A percentile compares a stretch with the other conserved stretches of the same genome.
Evolutionary conservation across 1,139 yeast genomes (phyloP).

Genomic region (Debaryomyces psychrophilus): DNA sequence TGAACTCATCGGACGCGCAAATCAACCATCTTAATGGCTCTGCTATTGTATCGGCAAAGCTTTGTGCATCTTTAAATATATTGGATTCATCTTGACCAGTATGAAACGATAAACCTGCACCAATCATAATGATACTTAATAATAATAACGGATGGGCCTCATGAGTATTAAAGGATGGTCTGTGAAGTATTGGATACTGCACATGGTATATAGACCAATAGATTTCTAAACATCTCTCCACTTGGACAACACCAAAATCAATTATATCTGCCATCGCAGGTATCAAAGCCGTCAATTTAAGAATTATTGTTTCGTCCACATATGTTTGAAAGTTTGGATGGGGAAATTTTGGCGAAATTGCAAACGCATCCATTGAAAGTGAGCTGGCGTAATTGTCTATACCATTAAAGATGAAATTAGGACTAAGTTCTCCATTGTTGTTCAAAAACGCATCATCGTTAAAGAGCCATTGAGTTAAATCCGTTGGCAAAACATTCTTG

Average conservation of each 20-base stretch:
- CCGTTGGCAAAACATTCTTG: no score
- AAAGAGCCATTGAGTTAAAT: neutral
- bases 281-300: slow-evolving; percentile 3
- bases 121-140: slow-evolving; percentile 55
- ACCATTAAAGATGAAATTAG: slow-evolving; percentile 19
- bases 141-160: slow-evolving; percentile 51
- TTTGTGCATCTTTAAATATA: slow-evolving; percentile 15
- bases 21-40: slow-evolving; percentile 60
- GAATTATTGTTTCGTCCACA: neutral
- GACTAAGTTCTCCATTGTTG: slow-evolving; percentile 5
- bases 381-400: slow-evolving; percentile 27
- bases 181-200: slow-evolving; percentile 57
- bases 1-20: slow-evolving; percentile 52
- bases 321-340: slow-evolving; percentile 7
- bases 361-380: slow-evolving; percentile 30
- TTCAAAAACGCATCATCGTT: slow-evolving; percentile 1
- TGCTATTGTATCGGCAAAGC: slow-evolving; percentile 42
- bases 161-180: slow-evolving; percentile 55
- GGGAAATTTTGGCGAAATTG: slow-evolving; percentile 11
- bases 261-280: neutral
- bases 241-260: slow-evolving; percentile 7
- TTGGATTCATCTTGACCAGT: neutral
- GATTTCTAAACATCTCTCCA: slow-evolving; percentile 20
- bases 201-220: slow-evolving; percentile 58
- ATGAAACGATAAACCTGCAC: slow-evolving; percentile 34